Base-by-base conservation (phyloP, 2,329 filamentous ascomycete genomes). In the Hypoxylon sp. region DNA sequence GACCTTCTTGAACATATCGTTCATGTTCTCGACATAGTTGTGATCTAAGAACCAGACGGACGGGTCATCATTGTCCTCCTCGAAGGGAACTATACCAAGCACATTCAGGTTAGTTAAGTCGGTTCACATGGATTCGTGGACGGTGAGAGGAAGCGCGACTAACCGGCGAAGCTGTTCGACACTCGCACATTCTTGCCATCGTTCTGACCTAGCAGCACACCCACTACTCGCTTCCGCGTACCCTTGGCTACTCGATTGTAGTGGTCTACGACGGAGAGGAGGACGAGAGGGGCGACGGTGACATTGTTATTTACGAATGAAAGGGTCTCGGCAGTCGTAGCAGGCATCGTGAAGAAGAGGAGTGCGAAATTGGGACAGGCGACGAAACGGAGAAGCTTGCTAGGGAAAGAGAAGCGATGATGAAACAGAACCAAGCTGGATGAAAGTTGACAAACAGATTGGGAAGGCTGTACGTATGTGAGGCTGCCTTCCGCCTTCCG, bases 1-100 rank as follows among this genome's bases (percentile, higher is more conserved):
- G 85, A 99, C 94, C 84, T 98, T 98, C 86, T 99, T 99, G 87
- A 99, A 99, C 96, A 99, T 99, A 81, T 98, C 96, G 83, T 96
- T 97, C 96, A 99, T 99, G 73, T 91, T 93, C 82, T 99, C 96
- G 80, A 99, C 92, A 77, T 97, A 99, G 87, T 98, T 98, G 86
- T 99, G 96, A 80, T 99, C 96, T 70, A 99, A 83, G 79, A 98
- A 99, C 96, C 96, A 99, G 78, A 99, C 96, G 33, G 95, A 96
- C 2, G 95, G 95, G 78, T 99, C 94, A 82, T 97, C 97, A 76
- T 97, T 96, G 79, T 99, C 96, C 83, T 99, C 96, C 81, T 99
- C 96, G 77, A 99, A 99, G 0, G 96, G 96, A 46, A 98, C 96
- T 97, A 75, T 68, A 68, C 38, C 48, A 26, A 38, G 56, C 45